These are phyloP conservation scores for Centaurea solstitialis DNA, from an alignment of 129 eudicot species.

Conservation along the genomic window DNA sequence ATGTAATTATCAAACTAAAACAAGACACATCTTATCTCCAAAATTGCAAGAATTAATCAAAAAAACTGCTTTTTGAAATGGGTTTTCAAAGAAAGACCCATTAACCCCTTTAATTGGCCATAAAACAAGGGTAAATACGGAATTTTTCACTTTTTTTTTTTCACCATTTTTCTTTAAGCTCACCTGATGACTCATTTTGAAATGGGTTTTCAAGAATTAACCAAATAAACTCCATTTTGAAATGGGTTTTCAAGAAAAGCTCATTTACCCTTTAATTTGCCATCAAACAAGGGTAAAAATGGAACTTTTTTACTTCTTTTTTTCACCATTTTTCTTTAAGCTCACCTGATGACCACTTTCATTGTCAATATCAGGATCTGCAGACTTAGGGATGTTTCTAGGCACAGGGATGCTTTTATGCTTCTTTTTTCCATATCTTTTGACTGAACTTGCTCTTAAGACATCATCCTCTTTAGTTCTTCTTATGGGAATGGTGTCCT, in stretches of 20 bases:
- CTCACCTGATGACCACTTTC: slow-evolving; percentile 97
- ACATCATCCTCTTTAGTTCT: slow-evolving; percentile 92
- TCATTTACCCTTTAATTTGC: neutral
- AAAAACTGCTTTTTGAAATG: neutral
- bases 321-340: neutral
- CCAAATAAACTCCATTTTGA: neutral
- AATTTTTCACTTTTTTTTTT: neutral
- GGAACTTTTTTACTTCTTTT: neutral
- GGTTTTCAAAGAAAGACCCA: slow-evolving; percentile 6
- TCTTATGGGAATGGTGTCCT: slow-evolving; percentile 80
- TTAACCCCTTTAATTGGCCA: slow-evolving; percentile 1
- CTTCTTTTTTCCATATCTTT: slow-evolving; percentile 83
- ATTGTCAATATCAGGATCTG: slow-evolving; percentile 87
- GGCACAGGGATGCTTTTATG: slow-evolving; percentile 69
- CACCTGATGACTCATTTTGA: slow-evolving; percentile 99
- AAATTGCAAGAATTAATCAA: neutral
- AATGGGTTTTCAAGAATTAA: slow-evolving; percentile 4
- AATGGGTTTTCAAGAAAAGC: slow-evolving; percentile 5
- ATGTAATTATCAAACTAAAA: slow-evolving; percentile 4
- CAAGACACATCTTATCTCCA: neutral
- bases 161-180: neutral
- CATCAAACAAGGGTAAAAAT: neutral
- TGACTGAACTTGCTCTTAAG: slow-evolving; percentile 89
- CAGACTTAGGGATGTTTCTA: slow-evolving; percentile 46
- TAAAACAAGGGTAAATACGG: neutral